These are phyloP conservation scores for Pelomyxa schiedti DNA, from an alignment of 78 protist species.

Conservation along the genomic window DNA sequence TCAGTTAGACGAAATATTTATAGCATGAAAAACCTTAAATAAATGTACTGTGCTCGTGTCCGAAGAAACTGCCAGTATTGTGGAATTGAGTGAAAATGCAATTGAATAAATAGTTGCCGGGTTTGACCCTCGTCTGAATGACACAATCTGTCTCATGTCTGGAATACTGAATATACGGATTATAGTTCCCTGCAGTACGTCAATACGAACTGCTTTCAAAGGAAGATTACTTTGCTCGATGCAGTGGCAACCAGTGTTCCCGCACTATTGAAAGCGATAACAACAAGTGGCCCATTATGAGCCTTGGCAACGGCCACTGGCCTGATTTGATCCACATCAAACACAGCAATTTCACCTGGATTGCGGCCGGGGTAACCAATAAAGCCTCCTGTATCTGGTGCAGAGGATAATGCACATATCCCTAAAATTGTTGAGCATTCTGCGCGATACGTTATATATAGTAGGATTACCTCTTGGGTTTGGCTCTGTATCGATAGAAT, in stretches of 20 bases:
- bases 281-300: conserved; percentile 6
- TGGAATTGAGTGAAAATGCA: background rate
- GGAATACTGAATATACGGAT: conserved; percentile 13
- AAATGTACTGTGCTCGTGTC: conserved; percentile 8
- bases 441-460: too few relatives aligned
- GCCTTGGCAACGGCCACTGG: conserved; percentile 2
- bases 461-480: too few relatives aligned
- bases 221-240: background rate
- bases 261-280: background rate
- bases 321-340: too few relatives aligned
- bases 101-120: conserved; percentile 4
- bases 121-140: conserved; percentile 6
- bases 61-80: background rate
- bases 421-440: too few relatives aligned
- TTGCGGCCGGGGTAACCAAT: too few relatives aligned
- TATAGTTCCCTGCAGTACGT: conserved; percentile 21
- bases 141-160: background rate
- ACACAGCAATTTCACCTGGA: too few relatives aligned
- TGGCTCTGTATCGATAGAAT: background rate
- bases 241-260: conserved; percentile 20
- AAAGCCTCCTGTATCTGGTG: too few relatives aligned
- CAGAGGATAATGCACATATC: too few relatives aligned
- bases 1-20: too few relatives aligned
- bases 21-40: too few relatives aligned
- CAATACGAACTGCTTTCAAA: too few relatives aligned